Percentiles rank a stretch among this genome's conserved stretches.
phyloP scores from a whole-genome alignment of 1,139 yeast genomes.

The Nakaseomyces sp. region DNA sequence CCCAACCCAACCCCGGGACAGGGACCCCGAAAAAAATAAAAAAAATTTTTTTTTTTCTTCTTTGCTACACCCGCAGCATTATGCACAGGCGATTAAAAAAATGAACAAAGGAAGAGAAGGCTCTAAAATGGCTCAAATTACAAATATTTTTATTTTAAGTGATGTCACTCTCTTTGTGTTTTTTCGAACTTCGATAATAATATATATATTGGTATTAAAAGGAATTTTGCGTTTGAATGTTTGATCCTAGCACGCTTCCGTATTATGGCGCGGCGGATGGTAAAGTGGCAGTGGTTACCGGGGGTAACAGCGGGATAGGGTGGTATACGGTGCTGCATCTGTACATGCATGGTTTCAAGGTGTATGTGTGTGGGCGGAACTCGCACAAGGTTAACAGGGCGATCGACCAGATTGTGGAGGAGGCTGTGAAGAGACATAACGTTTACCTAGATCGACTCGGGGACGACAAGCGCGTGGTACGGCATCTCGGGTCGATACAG shows the following conservation, averaged over 20 bases:
- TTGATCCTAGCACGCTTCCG: constrained; percentile 21
- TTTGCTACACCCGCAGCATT: too few relatives aligned
- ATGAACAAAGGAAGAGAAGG: too few relatives aligned
- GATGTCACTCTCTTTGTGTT: too few relatives aligned
- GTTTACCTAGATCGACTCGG: not conserved
- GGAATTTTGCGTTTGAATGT: too few relatives aligned
- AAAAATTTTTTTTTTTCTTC: too few relatives aligned
- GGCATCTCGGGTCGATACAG: constrained; percentile 48
- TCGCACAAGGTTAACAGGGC: constrained; percentile 48
- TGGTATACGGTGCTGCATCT: constrained; percentile 68
- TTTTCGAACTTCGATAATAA: too few relatives aligned
- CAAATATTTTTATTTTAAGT: too few relatives aligned
- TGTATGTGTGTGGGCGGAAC: constrained; percentile 67
- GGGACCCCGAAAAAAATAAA: too few relatives aligned
- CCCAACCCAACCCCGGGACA: too few relatives aligned
- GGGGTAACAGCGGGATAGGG: constrained; percentile 77
- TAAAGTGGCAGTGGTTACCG: constrained; percentile 62
- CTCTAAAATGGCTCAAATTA: too few relatives aligned
- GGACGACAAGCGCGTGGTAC: constrained; percentile 9
- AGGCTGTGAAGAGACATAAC: constrained; percentile 36
- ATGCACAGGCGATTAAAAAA: too few relatives aligned
- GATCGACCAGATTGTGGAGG: constrained; percentile 44
- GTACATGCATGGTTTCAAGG: constrained; percentile 66
- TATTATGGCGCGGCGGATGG: constrained; percentile 36
- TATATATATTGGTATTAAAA: too few relatives aligned